Evolutionary conservation across 2,329 filamentous ascomycete genomes (phyloP).

Genomic region (Colletotrichum trifolii): DNA sequence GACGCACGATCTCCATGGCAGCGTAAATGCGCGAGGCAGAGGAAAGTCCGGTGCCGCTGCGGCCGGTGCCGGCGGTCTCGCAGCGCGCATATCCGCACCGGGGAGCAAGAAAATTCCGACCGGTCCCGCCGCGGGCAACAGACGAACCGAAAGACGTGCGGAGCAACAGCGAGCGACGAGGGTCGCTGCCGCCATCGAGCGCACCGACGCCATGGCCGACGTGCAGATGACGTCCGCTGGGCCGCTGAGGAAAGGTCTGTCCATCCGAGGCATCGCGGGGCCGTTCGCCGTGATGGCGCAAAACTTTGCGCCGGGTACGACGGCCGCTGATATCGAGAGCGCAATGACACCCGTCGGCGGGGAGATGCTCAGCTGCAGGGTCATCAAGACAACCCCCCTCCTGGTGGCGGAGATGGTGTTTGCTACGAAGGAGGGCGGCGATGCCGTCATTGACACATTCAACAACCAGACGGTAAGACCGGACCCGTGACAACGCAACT

Average conservation of each 20-base stretch:
- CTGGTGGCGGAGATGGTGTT: constrained; percentile 84
- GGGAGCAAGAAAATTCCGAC: constrained; percentile 42
- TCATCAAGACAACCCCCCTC: constrained; percentile 75
- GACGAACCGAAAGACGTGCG: constrained; percentile 41
- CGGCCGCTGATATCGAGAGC: constrained; percentile 83
- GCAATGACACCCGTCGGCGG: constrained; percentile 83
- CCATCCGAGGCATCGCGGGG: constrained; percentile 78
- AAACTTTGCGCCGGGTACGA: constrained; percentile 86
- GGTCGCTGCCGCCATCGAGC: constrained; percentile 58
- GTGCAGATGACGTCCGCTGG: constrained; percentile 41
- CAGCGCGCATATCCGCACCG: constrained; percentile 57
- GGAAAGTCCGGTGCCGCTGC: constrained; percentile 37
- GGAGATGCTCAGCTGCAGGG: constrained; percentile 72
- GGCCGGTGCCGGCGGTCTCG: constrained; percentile 50
- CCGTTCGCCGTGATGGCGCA: constrained; percentile 79
- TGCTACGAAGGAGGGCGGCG: constrained; percentile 76
- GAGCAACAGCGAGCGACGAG: constrained; percentile 50
- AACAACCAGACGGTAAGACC: constrained; percentile 78
- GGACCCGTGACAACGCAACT: not conserved
- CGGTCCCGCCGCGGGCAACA: constrained; percentile 28
- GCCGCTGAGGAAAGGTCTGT: constrained; percentile 61
- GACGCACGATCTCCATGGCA: constrained; percentile 75
- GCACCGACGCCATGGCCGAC: constrained; percentile 47
- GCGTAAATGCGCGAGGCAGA: constrained; percentile 49
- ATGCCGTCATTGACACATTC: constrained; percentile 79